phyloP scores from a whole-genome alignment of 139 green algal genomes.

The Chlorella sp. region DNA sequence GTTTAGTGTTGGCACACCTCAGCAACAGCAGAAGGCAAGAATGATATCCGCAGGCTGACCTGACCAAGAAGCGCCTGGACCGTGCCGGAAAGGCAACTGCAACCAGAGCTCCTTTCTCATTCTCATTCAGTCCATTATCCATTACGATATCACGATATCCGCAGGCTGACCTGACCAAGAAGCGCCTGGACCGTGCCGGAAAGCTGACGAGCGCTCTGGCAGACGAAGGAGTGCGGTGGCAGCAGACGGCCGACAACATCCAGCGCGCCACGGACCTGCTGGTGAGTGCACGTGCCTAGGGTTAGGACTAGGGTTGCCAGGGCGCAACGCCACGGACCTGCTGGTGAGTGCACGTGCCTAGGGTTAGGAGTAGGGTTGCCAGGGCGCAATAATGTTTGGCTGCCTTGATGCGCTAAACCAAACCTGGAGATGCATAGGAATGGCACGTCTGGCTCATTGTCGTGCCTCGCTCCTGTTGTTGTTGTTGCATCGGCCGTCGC shows the following conservation, averaged over 20 bases:
- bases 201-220: slow-evolving; percentile 73
- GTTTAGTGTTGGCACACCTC: slow-evolving; percentile 30
- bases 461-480: too few species aligned
- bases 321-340: slow-evolving; percentile 42
- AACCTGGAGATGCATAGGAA: too few species aligned
- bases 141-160: too few species aligned
- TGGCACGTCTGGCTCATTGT: too few species aligned
- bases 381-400: too few species aligned
- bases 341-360: too few species aligned
- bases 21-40: slow-evolving; percentile 14
- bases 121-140: not conserved
- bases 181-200: slow-evolving; percentile 61
- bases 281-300: too few species aligned
- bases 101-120: not conserved
- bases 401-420: too few species aligned
- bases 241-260: slow-evolving; percentile 51
- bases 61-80: slow-evolving; percentile 58
- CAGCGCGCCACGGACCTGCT: slow-evolving; percentile 45
- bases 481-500: too few species aligned
- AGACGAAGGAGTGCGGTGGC: slow-evolving; percentile 75
- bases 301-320: too few species aligned
- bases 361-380: too few species aligned
- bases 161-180: slow-evolving; percentile 56
- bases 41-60: slow-evolving; percentile 57
- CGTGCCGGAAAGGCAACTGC: slow-evolving; percentile 71